Conservation (phyloP, 1,284 basidiomycete genomes). For the Gomphus sp. region DNA sequence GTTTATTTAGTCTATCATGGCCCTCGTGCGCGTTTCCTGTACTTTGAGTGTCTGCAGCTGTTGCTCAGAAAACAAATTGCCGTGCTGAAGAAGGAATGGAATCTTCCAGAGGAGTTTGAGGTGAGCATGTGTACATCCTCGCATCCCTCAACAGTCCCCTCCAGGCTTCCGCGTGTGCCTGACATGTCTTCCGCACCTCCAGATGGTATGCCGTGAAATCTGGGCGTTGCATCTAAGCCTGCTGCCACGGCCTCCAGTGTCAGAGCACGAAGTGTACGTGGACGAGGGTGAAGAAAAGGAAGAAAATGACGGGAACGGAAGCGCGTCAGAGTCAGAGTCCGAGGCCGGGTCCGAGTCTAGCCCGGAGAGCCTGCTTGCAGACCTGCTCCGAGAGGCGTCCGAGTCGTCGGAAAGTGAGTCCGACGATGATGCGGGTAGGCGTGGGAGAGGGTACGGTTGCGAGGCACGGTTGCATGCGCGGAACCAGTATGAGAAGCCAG, state of each 20-base stretch:
- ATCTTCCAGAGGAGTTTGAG: slow-evolving; percentile 71
- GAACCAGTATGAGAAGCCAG: slow-evolving; percentile 39
- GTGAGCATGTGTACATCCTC: slow-evolving; percentile 26
- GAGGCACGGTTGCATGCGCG: slow-evolving; percentile 7
- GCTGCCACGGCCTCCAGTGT: slow-evolving; percentile 46
- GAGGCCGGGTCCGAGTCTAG: not conserved
- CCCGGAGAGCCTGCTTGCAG: slow-evolving; percentile 33
- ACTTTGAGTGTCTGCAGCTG: slow-evolving; percentile 75
- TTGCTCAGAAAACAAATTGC: slow-evolving; percentile 68
- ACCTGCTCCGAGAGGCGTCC: slow-evolving; percentile 46
- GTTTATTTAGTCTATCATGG: slow-evolving; percentile 66
- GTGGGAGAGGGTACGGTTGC: slow-evolving; percentile 16
- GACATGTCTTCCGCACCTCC: not conserved
- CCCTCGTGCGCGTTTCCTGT: slow-evolving; percentile 62
- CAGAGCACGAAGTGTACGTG: slow-evolving; percentile 46
- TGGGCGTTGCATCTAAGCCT: slow-evolving; percentile 72
- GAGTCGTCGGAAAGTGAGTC: slow-evolving; percentile 23
- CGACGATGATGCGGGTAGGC: slow-evolving; percentile 34
- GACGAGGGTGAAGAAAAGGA: slow-evolving; percentile 15
- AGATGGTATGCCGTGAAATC: slow-evolving; percentile 73
- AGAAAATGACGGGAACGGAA: slow-evolving; percentile 10
- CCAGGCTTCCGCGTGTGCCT: not conserved
- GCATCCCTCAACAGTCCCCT: too few relatives aligned
- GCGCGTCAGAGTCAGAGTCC: not conserved
- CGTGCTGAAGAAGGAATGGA: slow-evolving; percentile 57